Conservation (phyloP, 177 flowering plant genomes). For the Telopea speciosissima region DNA sequence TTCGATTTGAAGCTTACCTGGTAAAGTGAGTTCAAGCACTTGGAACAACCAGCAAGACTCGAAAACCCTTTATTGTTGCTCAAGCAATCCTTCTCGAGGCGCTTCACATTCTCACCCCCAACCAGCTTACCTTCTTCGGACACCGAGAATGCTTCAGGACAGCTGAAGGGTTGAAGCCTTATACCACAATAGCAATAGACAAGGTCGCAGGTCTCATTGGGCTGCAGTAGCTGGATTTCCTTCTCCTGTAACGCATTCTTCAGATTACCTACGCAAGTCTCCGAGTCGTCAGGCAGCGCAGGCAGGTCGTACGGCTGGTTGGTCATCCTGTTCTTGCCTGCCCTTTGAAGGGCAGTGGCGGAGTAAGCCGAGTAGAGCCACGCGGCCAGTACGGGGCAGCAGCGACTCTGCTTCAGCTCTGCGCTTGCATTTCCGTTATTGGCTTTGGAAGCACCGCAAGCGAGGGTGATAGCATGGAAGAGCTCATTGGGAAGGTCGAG, state of each 20-base stretch:
- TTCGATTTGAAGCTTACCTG: conserved; percentile 28
- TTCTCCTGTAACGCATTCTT: conserved; percentile 39
- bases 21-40: conserved; percentile 61
- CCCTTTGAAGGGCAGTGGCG: conserved; percentile 37
- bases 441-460: conserved; percentile 33
- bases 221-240: conserved; percentile 43
- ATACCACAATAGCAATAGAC: conserved; percentile 72
- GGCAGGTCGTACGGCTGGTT: conserved; percentile 51
- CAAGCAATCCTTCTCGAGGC: conserved; percentile 56
- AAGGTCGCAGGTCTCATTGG: conserved; percentile 72
- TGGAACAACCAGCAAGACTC: conserved; percentile 57
- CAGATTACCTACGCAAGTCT: conserved; percentile 67
- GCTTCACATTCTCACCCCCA: conserved; percentile 40
- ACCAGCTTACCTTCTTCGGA: conserved; percentile 40
- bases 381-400: conserved; percentile 89
- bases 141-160: conserved; percentile 59
- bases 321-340: conserved; percentile 11
- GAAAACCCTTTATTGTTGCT: conserved; percentile 19
- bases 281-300: conserved; percentile 79
- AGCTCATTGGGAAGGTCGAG: conserved; percentile 60
- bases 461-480: conserved; percentile 37
- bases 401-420: conserved; percentile 29
- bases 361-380: conserved; percentile 88
- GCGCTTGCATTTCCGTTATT: neutral
- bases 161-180: conserved; percentile 59